Conservation (phyloP, 495 filamentous ascomycete species). For the Apodospora peruviana region DNA sequence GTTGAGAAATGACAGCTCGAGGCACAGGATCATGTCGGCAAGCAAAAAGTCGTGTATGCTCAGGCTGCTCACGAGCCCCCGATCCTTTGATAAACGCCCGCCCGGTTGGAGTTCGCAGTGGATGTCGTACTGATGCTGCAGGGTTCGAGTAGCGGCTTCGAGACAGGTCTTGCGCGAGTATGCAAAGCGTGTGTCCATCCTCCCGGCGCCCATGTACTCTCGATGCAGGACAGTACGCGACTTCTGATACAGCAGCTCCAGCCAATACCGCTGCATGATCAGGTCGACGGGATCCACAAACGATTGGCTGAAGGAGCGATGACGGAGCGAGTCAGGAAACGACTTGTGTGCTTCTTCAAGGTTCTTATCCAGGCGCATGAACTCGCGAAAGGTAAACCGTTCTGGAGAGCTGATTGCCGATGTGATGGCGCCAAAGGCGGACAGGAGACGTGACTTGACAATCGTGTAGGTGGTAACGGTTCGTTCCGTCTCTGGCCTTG, state of each 20-base stretch:
- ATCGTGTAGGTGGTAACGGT: slow-evolving; percentile 20
- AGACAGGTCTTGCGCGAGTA: slow-evolving; percentile 30
- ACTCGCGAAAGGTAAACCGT: slow-evolving; percentile 22
- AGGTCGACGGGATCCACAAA: slow-evolving; percentile 22
- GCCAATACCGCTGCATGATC: slow-evolving; percentile 29
- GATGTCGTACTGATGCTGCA: slow-evolving; percentile 32
- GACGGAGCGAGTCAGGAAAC: slow-evolving; percentile 18
- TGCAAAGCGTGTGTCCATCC: slow-evolving; percentile 25
- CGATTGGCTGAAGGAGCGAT: slow-evolving; percentile 14
- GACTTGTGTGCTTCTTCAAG: slow-evolving; percentile 19
- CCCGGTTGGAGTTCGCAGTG: slow-evolving; percentile 28
- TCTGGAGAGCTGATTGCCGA: slow-evolving; percentile 16
- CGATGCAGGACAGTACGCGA: slow-evolving; percentile 27
- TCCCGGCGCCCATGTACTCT: slow-evolving; percentile 22
- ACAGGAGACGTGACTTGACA: slow-evolving; percentile 20
- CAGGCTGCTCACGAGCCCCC: slow-evolving; percentile 28
- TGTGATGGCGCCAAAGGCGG: slow-evolving; percentile 19
- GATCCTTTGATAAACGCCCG: slow-evolving; percentile 26
- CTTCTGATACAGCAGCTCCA: slow-evolving; percentile 27
- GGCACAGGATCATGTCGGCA: slow-evolving; percentile 36
- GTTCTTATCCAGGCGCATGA: slow-evolving; percentile 25
- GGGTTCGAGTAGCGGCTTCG: slow-evolving; percentile 26
- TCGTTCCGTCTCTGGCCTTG: slow-evolving; percentile 30
- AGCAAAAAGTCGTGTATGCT: slow-evolving; percentile 31
- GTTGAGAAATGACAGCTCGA: slow-evolving; percentile 21